Evolutionary conservation across 2,329 filamentous ascomycete genomes (phyloP), one percentile per base, ranked within the genome.

Genomic region (Epichloe coenophiala): DNA sequence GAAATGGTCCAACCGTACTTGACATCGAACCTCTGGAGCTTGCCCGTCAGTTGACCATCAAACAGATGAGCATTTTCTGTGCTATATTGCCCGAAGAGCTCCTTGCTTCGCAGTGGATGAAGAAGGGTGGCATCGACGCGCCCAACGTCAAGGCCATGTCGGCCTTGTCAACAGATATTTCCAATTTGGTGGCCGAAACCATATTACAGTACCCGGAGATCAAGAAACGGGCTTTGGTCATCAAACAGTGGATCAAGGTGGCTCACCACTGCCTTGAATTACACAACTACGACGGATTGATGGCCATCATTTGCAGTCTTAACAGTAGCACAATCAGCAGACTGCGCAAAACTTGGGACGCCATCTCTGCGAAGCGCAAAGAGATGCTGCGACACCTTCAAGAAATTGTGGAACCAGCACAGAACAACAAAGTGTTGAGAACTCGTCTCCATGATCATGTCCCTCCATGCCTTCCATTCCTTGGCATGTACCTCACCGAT

Each of bases 241-340:
- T 98, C 70, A 97, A 98, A 71, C 90, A 97, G 59, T 98, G 93
- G 93, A 87, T 96, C 64, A 98, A 97, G 73, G 83, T 97, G 58
- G 88, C 88, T 1, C 78, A 85, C 59, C 87, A 86, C 60, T 95
- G 88, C 57, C 73, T 94, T 5, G 87, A 93, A 61, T 76, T 97
- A 27, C 85, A 93, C 70, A 98, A 98, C 69, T 98, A 96, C 60
- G 91, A 98, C 62, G 88, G 88, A 0, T 71, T 98, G 11, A 96
- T 97, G 89, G 89, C 93, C 7, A 95, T 98, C 59, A 88, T 95
- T 60, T 96, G 90, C 72, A 90, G 87, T 9, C 70, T 98, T 46
- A 95, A 95, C 67, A 90, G 86, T 51, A 95, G 90, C 15, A 91
- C 89, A 59, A 91, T 98, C 58, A 81, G 82, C 50, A 86, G 93